Evolutionary conservation across 495 filamentous ascomycete genomes (phyloP).

Genomic region (Sporormia fimetaria): DNA sequence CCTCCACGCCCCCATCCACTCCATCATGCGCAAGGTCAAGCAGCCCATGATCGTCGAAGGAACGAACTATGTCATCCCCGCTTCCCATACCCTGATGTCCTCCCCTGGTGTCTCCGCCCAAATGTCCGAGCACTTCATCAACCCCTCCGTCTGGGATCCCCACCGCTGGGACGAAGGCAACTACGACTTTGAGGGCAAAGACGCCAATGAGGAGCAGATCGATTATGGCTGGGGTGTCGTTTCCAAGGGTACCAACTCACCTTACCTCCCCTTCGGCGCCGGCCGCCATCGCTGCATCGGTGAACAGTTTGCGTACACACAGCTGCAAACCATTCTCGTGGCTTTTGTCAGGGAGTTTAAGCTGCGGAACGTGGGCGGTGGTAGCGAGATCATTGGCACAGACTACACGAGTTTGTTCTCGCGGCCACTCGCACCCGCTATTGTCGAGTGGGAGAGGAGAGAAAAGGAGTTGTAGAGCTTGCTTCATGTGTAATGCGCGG

Average conservation of each 20-base stretch:
- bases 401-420: slow-evolving; percentile 48
- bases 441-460: slow-evolving; percentile 23
- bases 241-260: slow-evolving; percentile 71
- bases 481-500: no score
- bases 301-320: slow-evolving; percentile 92
- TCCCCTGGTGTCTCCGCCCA: slow-evolving; percentile 67
- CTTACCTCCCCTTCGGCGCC: slow-evolving; percentile 91
- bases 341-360: slow-evolving; percentile 65
- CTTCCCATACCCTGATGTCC: slow-evolving; percentile 63
- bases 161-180: slow-evolving; percentile 59
- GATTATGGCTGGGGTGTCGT: slow-evolving; percentile 94
- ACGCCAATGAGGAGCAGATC: slow-evolving; percentile 61
- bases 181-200: slow-evolving; percentile 37
- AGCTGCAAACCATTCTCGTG: slow-evolving; percentile 76
- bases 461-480: slow-evolving; percentile 10
- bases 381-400: slow-evolving; percentile 58
- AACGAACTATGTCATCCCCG: slow-evolving; percentile 67
- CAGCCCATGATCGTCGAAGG: slow-evolving; percentile 55
- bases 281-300: slow-evolving; percentile 92
- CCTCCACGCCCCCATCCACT: slow-evolving; percentile 54
- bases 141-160: slow-evolving; percentile 73
- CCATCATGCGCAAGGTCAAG: slow-evolving; percentile 51
- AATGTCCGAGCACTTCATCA: slow-evolving; percentile 63
- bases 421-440: slow-evolving; percentile 11
- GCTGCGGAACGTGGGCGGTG: slow-evolving; percentile 59